Evolutionary conservation across 345 rosid species (phyloP).

Genomic region (Xanthoceras sorbifolium): DNA sequence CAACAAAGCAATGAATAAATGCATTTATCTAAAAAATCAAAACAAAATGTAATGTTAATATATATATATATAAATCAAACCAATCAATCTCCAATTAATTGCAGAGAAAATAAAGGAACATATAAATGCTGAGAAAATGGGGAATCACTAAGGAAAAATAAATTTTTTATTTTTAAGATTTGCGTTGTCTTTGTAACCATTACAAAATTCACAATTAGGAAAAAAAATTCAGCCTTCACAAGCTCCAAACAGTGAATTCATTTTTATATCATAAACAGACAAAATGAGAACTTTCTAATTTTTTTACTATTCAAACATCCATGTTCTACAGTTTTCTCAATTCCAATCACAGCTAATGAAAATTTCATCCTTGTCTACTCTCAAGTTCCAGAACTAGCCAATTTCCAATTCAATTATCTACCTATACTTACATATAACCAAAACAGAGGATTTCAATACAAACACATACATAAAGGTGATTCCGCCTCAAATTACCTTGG

Average conservation of each 20-base stretch:
- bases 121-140: slow-evolving; percentile 3
- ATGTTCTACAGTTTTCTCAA: not conserved
- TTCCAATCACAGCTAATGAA: not conserved
- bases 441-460: too few relatives aligned
- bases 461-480: not conserved
- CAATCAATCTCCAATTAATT: not conserved
- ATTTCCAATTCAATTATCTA: too few relatives aligned
- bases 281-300: not conserved
- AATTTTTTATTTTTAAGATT: not conserved
- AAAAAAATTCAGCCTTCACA: not conserved
- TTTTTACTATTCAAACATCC: not conserved
- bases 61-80: not conserved
- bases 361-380: not conserved
- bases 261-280: too few relatives aligned
- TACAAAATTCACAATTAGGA: not conserved
- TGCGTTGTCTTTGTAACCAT: not conserved
- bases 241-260: not conserved
- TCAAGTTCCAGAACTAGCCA: not conserved
- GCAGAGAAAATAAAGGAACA: not conserved
- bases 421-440: too few relatives aligned
- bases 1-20: slow-evolving; percentile 83
- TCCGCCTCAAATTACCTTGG: slow-evolving; percentile 48
- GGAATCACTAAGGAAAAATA: not conserved
- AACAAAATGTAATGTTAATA: not conserved
- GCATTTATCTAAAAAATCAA: slow-evolving; percentile 64